Base-by-base conservation (phyloP, 768 basidiomycete genomes). In the Roridomyces roridus region DNA sequence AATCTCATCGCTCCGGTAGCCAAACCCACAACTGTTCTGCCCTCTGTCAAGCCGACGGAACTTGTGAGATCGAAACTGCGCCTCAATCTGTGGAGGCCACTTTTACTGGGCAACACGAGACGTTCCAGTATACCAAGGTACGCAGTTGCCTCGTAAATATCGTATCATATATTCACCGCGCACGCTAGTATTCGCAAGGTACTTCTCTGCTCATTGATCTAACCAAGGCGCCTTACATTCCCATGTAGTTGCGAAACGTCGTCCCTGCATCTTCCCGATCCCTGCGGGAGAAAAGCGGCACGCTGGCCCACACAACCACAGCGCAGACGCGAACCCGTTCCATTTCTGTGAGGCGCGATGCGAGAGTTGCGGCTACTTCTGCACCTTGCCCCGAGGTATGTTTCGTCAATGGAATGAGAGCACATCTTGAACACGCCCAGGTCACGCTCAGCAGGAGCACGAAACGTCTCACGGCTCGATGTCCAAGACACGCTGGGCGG, bases 41-140 rank as follows among this genome's bases (percentile, higher is more conserved):
- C 0, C 35, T 71, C 3, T 88, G 86, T 54, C 59, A 69, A 17
- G 71, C 77, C 0, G 62, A 65, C 1, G 86, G 87, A 4, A 81
- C 80, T 18, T 88, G 86, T 51, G 75, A 85, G 42, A 86, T 87
- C 14, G 79, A 86, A 47, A 84, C 80, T 0, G 72, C 78, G 0
- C 86, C 86, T 0, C 79, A 82, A 48, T 81, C 85, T 0, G 78
- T 88, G 29, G 81, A 86, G 62, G 83, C 85, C 6, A 86, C 84
- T 0, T 88, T 87, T 59, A 80, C 78, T 0, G 87, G 86, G 0
- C 73, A 68, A 54, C 81, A 86, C 45, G 83, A 85, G 55, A 85
- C 80, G 1, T 88, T 86, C 62, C 80, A 83, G 63, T 88, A 84
- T 46, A 88, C 87, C 0, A 87, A 87, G 76, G 86, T 83, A 46